Evolutionary conservation across 1,139 yeast species (phyloP), one percentile per base, ranked within the genome.

Genomic region (Yamadazyma pseudoaaseri): DNA sequence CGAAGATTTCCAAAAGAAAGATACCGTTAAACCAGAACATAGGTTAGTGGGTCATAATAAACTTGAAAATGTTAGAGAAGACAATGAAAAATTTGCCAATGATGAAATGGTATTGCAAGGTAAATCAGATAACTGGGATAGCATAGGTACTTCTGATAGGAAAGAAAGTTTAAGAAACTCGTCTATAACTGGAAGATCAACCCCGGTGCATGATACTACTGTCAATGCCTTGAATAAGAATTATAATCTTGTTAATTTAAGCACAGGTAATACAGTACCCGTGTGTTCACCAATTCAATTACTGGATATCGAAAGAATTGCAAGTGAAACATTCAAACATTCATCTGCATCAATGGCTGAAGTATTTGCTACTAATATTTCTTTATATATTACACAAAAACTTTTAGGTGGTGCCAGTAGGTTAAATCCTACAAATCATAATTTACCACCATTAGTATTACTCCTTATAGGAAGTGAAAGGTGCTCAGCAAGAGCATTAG

Each of bases 221-320:
- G 26, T 18, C 6, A 16, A 16, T 11, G 5, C 30, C 1, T 8
- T 33, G 3, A 31, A 27, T 17, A 43, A 39, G 13, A 38, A 36
- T 17, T 45, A 34, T 27, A 34, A 39, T 10, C 36, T 47, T 14
- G 34, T 27, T 6, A 44, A 43, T 26, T 30, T 54, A n/a, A 48
- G 44, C 18, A 57, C 56, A 27, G 52, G 52, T 17, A 39, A 42
- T 3, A 27, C 45, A 3, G 60, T 80, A 3, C 85, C 92, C 2
- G 65, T 81, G 36, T 83, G 90, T 11, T 77, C 92, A 1, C 92
- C 96, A 1, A 78, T 86, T 6, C 96, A 89, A 56, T 60, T 87
- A 41, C 65, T 83, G n/a, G 95, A 86, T 45, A 76, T 87, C 37
- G 94, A 86, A 54, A 69, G 85, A 30, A 55, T 79, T 13, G 59